Percentiles rank a stretch among this genome's conserved stretches.
phyloP scores from a whole-genome alignment of 2,329 filamentous ascomycete genomes.

The Aspergillus pseudotamarii region DNA sequence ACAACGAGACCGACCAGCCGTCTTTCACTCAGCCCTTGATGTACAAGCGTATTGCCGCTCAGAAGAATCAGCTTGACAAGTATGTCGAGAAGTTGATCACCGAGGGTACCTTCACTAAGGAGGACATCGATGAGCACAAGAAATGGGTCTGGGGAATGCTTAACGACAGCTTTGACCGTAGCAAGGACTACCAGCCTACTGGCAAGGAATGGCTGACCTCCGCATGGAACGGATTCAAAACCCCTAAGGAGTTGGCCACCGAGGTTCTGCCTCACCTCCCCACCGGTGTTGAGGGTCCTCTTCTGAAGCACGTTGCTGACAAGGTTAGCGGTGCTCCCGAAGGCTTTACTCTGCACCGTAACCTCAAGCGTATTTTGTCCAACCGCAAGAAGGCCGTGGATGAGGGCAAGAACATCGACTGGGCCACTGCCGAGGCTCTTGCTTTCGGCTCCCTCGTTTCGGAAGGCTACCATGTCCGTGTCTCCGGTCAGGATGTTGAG shows the following conservation, averaged over 20 bases:
- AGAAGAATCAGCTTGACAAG: conserved; percentile 82
- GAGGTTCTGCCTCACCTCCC: conserved; percentile 91
- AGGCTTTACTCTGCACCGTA: conserved; percentile 86
- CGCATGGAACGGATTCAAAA: conserved; percentile 99
- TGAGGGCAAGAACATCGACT: conserved; percentile 94
- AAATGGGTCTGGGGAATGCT: conserved; percentile 99
- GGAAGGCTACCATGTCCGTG: conserved; percentile 95
- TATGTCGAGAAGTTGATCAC: conserved; percentile 89
- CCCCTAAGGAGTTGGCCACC: conserved; percentile 91
- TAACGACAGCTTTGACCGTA: conserved; percentile 94
- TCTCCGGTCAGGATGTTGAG: conserved; percentile 98
- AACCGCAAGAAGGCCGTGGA: conserved; percentile 88
- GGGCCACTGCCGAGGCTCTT: conserved; percentile 93
- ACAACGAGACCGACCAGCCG: conserved; percentile 99
- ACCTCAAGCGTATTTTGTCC: conserved; percentile 92
- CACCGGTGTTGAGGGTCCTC: conserved; percentile 74
- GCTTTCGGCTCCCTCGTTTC: conserved; percentile 89
- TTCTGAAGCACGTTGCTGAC: conserved; percentile 78
- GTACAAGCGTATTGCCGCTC: conserved; percentile 95
- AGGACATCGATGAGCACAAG: conserved; percentile 98
- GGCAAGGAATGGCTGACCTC: conserved; percentile 98
- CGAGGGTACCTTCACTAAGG: conserved; percentile 94
- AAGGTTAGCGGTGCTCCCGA: conserved; percentile 79
- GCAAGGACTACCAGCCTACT: conserved; percentile 95
- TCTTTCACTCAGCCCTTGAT: conserved; percentile 99